Evolutionary conservation across 2,329 filamentous ascomycete species (phyloP), one percentile per base, ranked within the genome.

Genomic region (Pseudocercospora fuligena): DNA sequence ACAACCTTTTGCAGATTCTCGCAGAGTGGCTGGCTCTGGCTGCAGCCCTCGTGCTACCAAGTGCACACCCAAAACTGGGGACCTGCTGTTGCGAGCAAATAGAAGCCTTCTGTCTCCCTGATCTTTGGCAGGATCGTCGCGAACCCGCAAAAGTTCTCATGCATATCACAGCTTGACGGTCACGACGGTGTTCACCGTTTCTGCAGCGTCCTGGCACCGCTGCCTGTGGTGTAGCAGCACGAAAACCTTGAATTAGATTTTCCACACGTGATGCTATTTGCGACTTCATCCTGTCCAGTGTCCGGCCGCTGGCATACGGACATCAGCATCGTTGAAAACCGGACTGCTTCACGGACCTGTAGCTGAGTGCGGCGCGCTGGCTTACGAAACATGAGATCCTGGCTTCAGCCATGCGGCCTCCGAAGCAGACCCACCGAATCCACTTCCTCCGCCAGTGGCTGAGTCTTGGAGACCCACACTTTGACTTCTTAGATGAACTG

Each of bases 1-100:
- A 60, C 54, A 61, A 40, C 8, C 61, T 40, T 57, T 23, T 64
- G 65, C 65, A 66, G 25, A 29, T 61, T 49, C 56, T 23, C 63
- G 65, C 61, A 64, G 51, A n/a, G 51, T 54, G 51, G 51, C 51
- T 54, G 51, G 51, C 25, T 23, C 27, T 49, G 49, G 65, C 61
- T 61, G 33, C 61, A 49, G 56, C 11, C 36, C 51, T 23, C 58
- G 21, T 57, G 63, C 65, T 8, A 60, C 56, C 16, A 5, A 53
- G 27, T n/a, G 40, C 12, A 43, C 25, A 12, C 61, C 53, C 29
- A 31, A 31, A 47, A 25, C 58, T 47, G 23, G 36, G 21, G 60
- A 36, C 43, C 60, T 54, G 47, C 56, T 29, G 49, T 27, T 40
- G 43, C 40, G 36, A 64, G 33, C 54, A 51, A 49, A 64, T 53